These are phyloP conservation scores for Furcasterigmium furcatum DNA, from an alignment of 2,329 filamentous ascomycete species.

Conservation along the genomic window DNA sequence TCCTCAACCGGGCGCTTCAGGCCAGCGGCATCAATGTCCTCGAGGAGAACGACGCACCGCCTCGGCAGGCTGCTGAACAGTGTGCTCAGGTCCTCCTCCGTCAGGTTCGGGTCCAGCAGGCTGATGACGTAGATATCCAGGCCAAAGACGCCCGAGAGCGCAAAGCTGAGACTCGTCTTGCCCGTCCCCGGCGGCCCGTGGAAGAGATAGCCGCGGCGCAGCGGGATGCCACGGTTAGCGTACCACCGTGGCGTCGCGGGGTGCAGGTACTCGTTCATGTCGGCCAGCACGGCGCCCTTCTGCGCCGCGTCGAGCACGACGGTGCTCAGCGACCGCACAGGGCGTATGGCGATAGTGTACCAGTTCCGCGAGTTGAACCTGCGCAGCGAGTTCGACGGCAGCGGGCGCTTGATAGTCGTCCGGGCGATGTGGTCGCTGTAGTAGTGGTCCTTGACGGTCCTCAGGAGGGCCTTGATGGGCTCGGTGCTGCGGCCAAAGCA, in stretches of 20 bases:
- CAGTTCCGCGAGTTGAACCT: conserved; percentile 38
- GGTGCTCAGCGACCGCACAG: conserved; percentile 68
- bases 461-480: conserved; percentile 54
- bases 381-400: conserved; percentile 38
- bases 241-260: conserved; percentile 71
- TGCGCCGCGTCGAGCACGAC: conserved; percentile 68
- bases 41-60: conserved; percentile 63
- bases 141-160: conserved; percentile 62
- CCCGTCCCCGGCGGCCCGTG: conserved; percentile 73
- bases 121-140: conserved; percentile 65
- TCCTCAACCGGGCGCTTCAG: conserved; percentile 40
- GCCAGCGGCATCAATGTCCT: conserved; percentile 68
- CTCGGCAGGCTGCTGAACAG: conserved; percentile 60
- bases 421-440: conserved; percentile 50
- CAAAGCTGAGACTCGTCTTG: conserved; percentile 67
- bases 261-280: conserved; percentile 77
- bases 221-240: conserved; percentile 69
- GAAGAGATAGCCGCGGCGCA: conserved; percentile 75
- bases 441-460: conserved; percentile 49
- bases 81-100: conserved; percentile 56
- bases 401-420: conserved; percentile 55
- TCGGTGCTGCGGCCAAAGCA: conserved; percentile 48
- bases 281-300: conserved; percentile 63
- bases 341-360: conserved; percentile 57
- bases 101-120: conserved; percentile 53